Percentiles rank a stretch among this genome's conserved stretches.
phyloP scores from a whole-genome alignment of 2,329 filamentous ascomycete genomes.

The Ophidiomyces ophidiicola region DNA sequence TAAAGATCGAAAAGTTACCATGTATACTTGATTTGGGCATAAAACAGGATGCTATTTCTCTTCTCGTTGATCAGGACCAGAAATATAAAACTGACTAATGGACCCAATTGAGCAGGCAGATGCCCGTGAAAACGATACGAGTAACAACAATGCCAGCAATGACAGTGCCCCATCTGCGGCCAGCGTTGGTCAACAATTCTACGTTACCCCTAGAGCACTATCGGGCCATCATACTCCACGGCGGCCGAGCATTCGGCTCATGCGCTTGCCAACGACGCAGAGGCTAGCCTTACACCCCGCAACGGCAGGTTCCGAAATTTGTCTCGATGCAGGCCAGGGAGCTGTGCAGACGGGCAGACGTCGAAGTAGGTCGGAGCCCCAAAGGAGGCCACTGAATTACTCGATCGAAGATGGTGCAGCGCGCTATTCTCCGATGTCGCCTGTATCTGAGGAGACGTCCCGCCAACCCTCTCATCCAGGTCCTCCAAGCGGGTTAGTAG shows the following conservation, averaged over 20 bases:
- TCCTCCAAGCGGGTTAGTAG: background rate
- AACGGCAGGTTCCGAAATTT: constrained; percentile 7
- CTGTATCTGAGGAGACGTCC: constrained; percentile 26
- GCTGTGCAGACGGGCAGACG: constrained; percentile 24
- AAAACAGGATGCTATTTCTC: background rate
- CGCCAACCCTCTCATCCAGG: constrained; percentile 15
- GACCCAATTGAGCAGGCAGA: constrained; percentile 28
- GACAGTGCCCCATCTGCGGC: background rate
- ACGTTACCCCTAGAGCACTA: background rate
- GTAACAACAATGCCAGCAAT: background rate
- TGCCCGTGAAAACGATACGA: background rate
- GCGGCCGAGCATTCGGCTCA: constrained; percentile 9
- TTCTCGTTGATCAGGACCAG: background rate
- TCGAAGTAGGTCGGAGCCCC: constrained; percentile 33
- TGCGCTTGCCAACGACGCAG: constrained; percentile 17
- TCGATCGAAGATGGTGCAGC: constrained; percentile 18
- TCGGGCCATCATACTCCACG: background rate
- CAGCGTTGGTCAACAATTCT: background rate
- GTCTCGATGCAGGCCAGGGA: constrained; percentile 13
- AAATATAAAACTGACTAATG: constrained; percentile 18
- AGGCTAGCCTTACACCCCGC: constrained; percentile 11
- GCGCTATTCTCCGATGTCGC: constrained; percentile 20
- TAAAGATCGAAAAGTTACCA: too few relatives aligned
- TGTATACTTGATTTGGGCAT: constrained; percentile 7
- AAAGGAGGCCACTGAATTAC: constrained; percentile 25